These are phyloP conservation scores for Falciphora oryzae DNA, from an alignment of 2,329 filamentous ascomycete genomes.

Conservation along the genomic window DNA sequence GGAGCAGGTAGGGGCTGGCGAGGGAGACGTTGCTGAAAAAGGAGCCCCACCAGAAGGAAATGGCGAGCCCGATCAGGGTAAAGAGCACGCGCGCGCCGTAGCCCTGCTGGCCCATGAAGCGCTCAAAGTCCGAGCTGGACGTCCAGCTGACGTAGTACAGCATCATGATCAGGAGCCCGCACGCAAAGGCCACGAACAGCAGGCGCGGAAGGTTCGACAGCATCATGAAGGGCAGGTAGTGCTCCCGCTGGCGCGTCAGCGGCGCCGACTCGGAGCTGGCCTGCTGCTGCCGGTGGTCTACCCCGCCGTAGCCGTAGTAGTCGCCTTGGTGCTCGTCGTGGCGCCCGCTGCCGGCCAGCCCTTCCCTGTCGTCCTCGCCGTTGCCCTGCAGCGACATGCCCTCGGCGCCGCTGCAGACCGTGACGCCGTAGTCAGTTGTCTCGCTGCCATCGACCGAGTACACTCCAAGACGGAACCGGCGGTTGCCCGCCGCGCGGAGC, in stretches of 20 bases:
- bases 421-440: constrained; percentile 7
- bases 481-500: constrained; percentile 5
- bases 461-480: constrained; percentile 3
- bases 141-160: constrained; percentile 31
- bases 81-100: constrained; percentile 36
- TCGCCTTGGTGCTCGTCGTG: background rate
- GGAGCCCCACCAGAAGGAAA: constrained; percentile 31
- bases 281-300: background rate
- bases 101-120: constrained; percentile 33
- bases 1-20: constrained; percentile 31
- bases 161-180: constrained; percentile 26
- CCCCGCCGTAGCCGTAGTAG: background rate
- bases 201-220: constrained; percentile 11
- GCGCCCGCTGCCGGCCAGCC: background rate
- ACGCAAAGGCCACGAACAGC: background rate
- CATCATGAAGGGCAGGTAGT: constrained; percentile 11
- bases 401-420: constrained; percentile 7
- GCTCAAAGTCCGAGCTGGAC: constrained; percentile 30
- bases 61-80: constrained; percentile 30
- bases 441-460: constrained; percentile 2
- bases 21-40: constrained; percentile 30
- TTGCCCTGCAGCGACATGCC: constrained; percentile 2
- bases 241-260: constrained; percentile 5
- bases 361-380: background rate
- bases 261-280: background rate